Evolutionary conservation across 2,329 filamentous ascomycete genomes (phyloP), one percentile per base, ranked within the genome.

Genomic region (Achaetomium macrosporum): DNA sequence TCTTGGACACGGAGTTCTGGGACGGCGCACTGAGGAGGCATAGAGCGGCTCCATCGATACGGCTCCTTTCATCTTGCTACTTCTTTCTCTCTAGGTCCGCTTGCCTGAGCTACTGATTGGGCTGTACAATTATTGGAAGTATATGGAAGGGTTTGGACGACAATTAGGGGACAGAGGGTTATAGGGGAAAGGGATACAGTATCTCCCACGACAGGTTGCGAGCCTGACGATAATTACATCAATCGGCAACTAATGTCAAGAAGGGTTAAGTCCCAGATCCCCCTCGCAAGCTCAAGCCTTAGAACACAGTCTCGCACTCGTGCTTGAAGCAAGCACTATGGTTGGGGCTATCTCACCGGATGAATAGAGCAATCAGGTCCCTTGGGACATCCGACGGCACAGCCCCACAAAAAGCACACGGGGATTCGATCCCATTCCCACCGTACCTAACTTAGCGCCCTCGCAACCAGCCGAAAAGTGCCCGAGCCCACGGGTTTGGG

Each of bases 401-500:
- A 45, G 36, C 50, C 50, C 42, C 36, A 51, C 50, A 31, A 12
- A 3, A 47, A 52, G 47, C 44, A 39, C 37, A 52, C 20, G 35
- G 25, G 25, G 25, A 4, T 25, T 25, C 25, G 25, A 25, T 25
- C 25, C 25, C 25, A 25, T 25, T 25, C 25, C 25, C 25, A 25
- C 25, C 4, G 25, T 7, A 25, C 25, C 25, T 25, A n/a, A n/a
- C 7, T 25, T 25, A 25, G 20, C 15, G 13, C 43, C 35, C 16
- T 20, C 29, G 33, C 9, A 47, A 50, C 42, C 37, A 29, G 16
- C 51, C 47, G 51, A 50, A 46, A 50, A 54, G 47, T 54, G 52
- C 47, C 52, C 52, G 47, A 50, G 44, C 19, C 51, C 51, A 47
- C 31, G 47, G 51, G 31, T 19, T 31, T 47, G 52, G 52, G 47